Conservation (phyloP, 106 monocot species). For the Hemerocallis citrina region DNA sequence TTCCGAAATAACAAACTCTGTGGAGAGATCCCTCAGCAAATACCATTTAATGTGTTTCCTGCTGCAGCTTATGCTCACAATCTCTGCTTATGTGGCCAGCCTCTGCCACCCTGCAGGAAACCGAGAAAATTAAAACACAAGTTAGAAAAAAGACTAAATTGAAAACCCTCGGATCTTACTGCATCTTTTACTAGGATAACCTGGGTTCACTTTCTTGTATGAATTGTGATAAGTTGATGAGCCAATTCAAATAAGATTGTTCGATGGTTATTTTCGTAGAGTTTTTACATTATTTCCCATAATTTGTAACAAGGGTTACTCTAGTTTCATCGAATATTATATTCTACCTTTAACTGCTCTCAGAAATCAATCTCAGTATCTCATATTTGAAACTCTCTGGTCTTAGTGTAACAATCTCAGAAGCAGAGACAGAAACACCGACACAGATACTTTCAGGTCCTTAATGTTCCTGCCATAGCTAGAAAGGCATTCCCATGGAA, state of each 20-base stretch:
- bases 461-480: no score
- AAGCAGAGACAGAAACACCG: no score
- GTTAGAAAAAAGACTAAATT: not conserved
- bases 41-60: slow-evolving; percentile 64
- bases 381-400: no score
- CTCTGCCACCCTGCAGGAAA: slow-evolving; percentile 59
- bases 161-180: no score
- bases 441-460: no score
- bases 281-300: not conserved
- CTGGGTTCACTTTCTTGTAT: not conserved
- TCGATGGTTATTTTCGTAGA: not conserved
- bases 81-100: slow-evolving; percentile 66
- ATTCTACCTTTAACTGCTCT: no score
- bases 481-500: no score
- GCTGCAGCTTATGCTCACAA: slow-evolving; percentile 65
- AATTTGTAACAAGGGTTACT: no score
- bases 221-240: not conserved
- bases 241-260: not conserved
- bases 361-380: no score
- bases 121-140: not conserved
- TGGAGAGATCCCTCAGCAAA: slow-evolving; percentile 66
- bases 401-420: no score
- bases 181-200: no score
- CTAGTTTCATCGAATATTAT: not conserved
- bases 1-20: slow-evolving; percentile 65